These are phyloP conservation scores for Cymbomonas tetramitiformis DNA, from an alignment of 139 green algal genomes.

Conservation along the genomic window DNA sequence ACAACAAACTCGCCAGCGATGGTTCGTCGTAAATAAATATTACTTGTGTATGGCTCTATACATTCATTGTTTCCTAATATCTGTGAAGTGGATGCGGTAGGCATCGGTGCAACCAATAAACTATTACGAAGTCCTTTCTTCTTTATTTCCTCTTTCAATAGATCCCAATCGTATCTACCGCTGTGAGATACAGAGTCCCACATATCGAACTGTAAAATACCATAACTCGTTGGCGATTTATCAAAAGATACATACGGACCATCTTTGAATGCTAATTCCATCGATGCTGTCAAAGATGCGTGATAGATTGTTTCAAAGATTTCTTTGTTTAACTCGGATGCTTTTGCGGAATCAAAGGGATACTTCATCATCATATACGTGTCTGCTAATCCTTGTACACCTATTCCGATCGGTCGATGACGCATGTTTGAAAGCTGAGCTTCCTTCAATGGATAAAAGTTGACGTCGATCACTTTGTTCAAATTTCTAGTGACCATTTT, in stretches of 20 bases:
- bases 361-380: constrained; percentile 92
- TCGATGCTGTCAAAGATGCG: constrained; percentile 58
- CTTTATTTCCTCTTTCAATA: constrained; percentile 53
- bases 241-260: constrained; percentile 77
- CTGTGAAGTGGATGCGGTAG: constrained; percentile 82
- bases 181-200: constrained; percentile 55
- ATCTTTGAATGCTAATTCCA: constrained; percentile 56
- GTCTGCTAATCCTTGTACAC: constrained; percentile 87
- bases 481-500: constrained; percentile 70
- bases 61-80: constrained; percentile 94
- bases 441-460: constrained; percentile 89
- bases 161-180: constrained; percentile 67
- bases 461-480: constrained; percentile 98
- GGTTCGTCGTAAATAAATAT: constrained; percentile 95
- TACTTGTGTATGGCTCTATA: constrained; percentile 95
- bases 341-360: constrained; percentile 77
- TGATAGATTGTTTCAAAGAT: constrained; percentile 97
- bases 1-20: constrained; percentile 83
- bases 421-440: constrained; percentile 76
- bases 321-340: constrained; percentile 64
- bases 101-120: constrained; percentile 92
- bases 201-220: constrained; percentile 68
- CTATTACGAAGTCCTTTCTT: constrained; percentile 85
- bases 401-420: constrained; percentile 90
- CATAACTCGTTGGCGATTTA: constrained; percentile 34